phyloP scores from a whole-genome alignment of 192 early-diverging fungal species.

The Cetraspora pellucida region DNA sequence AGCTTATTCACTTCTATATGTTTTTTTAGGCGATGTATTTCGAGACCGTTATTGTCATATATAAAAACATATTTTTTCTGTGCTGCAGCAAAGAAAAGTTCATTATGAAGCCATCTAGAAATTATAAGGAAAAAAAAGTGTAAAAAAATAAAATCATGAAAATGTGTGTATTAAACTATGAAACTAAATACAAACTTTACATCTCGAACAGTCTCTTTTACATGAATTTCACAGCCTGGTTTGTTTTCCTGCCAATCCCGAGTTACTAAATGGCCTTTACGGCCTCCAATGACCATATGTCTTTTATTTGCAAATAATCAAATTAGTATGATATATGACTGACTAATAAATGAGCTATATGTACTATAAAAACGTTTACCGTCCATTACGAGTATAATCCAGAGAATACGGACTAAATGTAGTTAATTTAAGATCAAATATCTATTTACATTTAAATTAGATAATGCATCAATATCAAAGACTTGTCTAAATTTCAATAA shows the following conservation, averaged over 20 bases:
- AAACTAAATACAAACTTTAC: slow-evolving; percentile 59
- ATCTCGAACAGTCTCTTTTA: slow-evolving; percentile 89
- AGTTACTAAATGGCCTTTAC: slow-evolving; percentile 85
- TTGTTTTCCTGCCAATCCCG: slow-evolving; percentile 89
- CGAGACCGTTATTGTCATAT: slow-evolving; percentile 88
- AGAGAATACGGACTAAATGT: slow-evolving; percentile 89
- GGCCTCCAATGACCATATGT: slow-evolving; percentile 73
- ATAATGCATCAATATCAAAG: neutral
- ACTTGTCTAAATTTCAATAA: neutral
- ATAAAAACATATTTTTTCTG: slow-evolving; percentile 96
- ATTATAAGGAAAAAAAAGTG: neutral
- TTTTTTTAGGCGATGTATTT: slow-evolving; percentile 84
- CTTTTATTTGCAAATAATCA: slow-evolving; percentile 27
- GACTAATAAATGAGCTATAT: slow-evolving; percentile 12
- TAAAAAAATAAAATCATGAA: neutral
- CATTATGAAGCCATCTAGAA: slow-evolving; percentile 89
- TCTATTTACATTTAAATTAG: slow-evolving; percentile 38
- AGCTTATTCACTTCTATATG: slow-evolving; percentile 82
- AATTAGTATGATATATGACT: neutral
- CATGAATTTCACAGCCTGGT: slow-evolving; percentile 78
- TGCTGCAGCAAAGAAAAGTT: slow-evolving; percentile 90
- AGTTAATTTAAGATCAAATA: slow-evolving; percentile 74
- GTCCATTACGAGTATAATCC: slow-evolving; percentile 89
- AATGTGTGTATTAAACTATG: neutral
- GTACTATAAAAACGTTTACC: neutral